A percentile compares a stretch with the other conserved stretches of the same genome.
Conservation (phyloP, 1,139 yeast genomes). For the Candida pseudocylindracea region DNA sequence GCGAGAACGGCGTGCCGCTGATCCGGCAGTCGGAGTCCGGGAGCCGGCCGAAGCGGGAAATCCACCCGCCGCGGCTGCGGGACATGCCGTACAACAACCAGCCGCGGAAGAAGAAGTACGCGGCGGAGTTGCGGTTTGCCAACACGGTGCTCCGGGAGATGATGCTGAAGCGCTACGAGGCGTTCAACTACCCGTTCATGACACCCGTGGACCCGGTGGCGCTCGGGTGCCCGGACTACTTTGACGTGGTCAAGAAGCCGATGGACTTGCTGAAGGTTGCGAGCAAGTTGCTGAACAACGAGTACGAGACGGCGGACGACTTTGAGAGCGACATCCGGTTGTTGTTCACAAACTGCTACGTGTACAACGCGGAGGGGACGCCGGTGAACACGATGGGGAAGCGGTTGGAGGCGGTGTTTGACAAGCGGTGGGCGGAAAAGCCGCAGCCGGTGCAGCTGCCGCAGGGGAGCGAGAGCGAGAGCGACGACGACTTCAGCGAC, state of each 20-base stretch:
- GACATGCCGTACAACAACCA: slow-evolving; percentile 81
- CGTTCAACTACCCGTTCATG: slow-evolving; percentile 73
- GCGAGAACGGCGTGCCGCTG: slow-evolving; percentile 31
- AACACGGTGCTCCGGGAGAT: slow-evolving; percentile 68
- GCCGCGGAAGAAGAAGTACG: slow-evolving; percentile 82
- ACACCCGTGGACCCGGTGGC: slow-evolving; percentile 94
- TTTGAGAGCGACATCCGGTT: slow-evolving; percentile 68
- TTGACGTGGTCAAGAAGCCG: slow-evolving; percentile 69
- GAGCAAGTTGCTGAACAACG: slow-evolving; percentile 61
- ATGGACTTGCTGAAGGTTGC: slow-evolving; percentile 88
- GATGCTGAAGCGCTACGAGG: slow-evolving; percentile 60
- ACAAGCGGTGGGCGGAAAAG: slow-evolving; percentile 73
- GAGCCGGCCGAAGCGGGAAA: slow-evolving; percentile 76
- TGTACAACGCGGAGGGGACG: slow-evolving; percentile 86
- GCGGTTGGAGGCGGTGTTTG: slow-evolving; percentile 64
- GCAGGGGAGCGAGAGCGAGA: slow-evolving; percentile 14
- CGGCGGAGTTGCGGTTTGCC: slow-evolving; percentile 76
- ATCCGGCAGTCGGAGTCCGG: slow-evolving; percentile 29
- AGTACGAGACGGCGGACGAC: slow-evolving; percentile 74
- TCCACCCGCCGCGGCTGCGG: slow-evolving; percentile 90
- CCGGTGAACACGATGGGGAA: slow-evolving; percentile 95
- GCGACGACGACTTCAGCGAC: slow-evolving; percentile 43
- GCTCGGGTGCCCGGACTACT: slow-evolving; percentile 75
- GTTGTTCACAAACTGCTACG: slow-evolving; percentile 74
- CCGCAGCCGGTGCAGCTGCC: slow-evolving; percentile 53